Conservation (phyloP, 106 monocot species). For the Apostasia ramifera region DNA sequence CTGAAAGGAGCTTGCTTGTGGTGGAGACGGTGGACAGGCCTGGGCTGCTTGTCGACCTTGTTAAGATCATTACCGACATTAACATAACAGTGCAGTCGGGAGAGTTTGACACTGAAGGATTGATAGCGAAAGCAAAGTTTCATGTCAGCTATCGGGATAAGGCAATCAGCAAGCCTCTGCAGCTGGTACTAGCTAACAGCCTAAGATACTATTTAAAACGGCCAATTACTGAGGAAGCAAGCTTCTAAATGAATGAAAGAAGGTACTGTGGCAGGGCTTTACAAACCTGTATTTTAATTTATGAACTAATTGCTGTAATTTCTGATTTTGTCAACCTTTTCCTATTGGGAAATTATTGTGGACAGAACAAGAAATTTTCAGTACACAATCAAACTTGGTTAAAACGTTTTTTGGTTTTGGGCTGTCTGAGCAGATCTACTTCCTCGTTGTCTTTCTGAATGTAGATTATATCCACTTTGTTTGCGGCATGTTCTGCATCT, state of each 20-base stretch:
- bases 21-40: slow-evolving; percentile 88
- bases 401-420: too few species aligned
- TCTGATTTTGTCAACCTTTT: too few species aligned
- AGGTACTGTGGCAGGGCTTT: too few species aligned
- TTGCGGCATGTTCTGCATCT: too few species aligned
- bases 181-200: slow-evolving; percentile 85
- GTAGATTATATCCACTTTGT: too few species aligned
- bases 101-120: slow-evolving; percentile 93
- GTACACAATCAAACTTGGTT: too few species aligned
- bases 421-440: too few species aligned
- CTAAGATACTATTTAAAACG: slow-evolving; percentile 88
- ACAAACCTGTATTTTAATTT: too few species aligned
- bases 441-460: too few species aligned
- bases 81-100: slow-evolving; percentile 82
- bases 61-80: slow-evolving; percentile 84
- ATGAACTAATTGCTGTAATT: too few species aligned
- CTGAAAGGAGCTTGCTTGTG: slow-evolving; percentile 77
- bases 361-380: too few species aligned
- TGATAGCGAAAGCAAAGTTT: slow-evolving; percentile 92
- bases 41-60: slow-evolving; percentile 86
- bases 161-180: slow-evolving; percentile 59
- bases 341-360: too few species aligned
- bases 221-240: slow-evolving; percentile 85
- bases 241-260: slow-evolving; percentile 33
- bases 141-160: slow-evolving; percentile 82